phyloP scores from a whole-genome alignment of 2,329 filamentous ascomycete genomes.

The Diaporthe citriasiana region DNA sequence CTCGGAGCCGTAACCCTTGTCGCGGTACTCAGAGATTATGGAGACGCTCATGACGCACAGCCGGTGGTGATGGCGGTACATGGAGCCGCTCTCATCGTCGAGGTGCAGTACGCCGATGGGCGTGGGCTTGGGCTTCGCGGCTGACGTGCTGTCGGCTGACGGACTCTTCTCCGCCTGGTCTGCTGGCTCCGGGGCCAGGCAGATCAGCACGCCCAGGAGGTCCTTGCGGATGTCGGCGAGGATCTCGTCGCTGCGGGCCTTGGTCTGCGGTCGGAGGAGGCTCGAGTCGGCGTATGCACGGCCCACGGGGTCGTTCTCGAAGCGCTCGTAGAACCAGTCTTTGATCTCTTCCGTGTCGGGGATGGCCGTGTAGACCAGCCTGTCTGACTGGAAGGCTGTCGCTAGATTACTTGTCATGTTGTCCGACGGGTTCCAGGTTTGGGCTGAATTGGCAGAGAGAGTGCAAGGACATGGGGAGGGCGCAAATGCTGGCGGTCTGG shows the following conservation, averaged over 20 bases:
- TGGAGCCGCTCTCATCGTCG: conserved; percentile 8
- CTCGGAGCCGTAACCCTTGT: conserved; percentile 60
- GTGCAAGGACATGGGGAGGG: too few relatives aligned
- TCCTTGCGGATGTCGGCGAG: conserved; percentile 45
- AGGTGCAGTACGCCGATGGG: conserved; percentile 42
- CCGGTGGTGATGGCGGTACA: conserved; percentile 24
- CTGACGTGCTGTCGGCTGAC: not conserved
- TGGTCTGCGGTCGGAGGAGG: conserved; percentile 49
- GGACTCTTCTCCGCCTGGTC: not conserved
- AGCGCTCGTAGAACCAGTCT: conserved; percentile 49
- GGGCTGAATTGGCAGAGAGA: not conserved
- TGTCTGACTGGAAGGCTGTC: conserved; percentile 51
- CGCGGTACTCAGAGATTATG: conserved; percentile 49
- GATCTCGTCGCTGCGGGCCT: conserved; percentile 13
- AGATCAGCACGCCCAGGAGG: conserved; percentile 56
- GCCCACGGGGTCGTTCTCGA: conserved; percentile 49
- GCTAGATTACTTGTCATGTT: conserved; percentile 1
- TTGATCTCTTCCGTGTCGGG: conserved; percentile 50
- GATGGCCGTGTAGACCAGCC: conserved; percentile 55
- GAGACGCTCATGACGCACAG: conserved; percentile 52
- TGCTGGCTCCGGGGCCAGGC: conserved; percentile 47
- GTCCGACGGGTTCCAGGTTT: not conserved
- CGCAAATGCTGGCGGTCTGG: not conserved
- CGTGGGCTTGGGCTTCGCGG: not conserved
- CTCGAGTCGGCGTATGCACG: conserved; percentile 48